Conservation (phyloP, 192 early-diverging fungal species). For the Backusella circina region DNA sequence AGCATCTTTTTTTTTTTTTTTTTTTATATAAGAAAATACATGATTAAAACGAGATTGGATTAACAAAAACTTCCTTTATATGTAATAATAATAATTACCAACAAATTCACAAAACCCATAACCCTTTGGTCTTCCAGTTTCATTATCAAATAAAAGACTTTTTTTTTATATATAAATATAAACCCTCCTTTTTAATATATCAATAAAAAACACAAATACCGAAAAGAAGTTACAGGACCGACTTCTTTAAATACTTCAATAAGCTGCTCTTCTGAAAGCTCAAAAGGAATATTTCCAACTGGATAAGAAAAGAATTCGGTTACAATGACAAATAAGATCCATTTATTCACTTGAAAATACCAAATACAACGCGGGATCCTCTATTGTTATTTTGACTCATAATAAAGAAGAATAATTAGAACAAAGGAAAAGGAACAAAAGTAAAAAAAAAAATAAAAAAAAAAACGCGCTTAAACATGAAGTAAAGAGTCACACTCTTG, state of each 20-base stretch:
- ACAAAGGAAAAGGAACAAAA: not conserved
- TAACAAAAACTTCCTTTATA: not conserved
- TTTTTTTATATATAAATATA: conserved; percentile 32
- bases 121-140: conserved; percentile 85
- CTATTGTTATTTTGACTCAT: conserved; percentile 6
- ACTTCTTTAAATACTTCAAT: conserved; percentile 90
- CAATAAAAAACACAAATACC: conserved; percentile 32
- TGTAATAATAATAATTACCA: conserved; percentile 35
- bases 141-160: conserved; percentile 86
- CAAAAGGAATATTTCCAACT: conserved; percentile 84
- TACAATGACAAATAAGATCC: conserved; percentile 11
- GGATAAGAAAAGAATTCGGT: not conserved
- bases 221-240: conserved; percentile 78
- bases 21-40: conserved; percentile 3
- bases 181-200: not conserved
- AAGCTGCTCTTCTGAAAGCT: conserved; percentile 90
- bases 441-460: not conserved
- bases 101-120: conserved; percentile 94
- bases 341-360: not conserved
- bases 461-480: not conserved
- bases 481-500: not conserved
- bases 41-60: conserved; percentile 11
- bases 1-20: conserved; percentile 46
- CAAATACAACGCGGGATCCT: conserved; percentile 39
- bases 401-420: not conserved